Evolutionary conservation across 345 rosid species (phyloP), one percentile per base, ranked within the genome.

Genomic region (Lenwebbia sp.): DNA sequence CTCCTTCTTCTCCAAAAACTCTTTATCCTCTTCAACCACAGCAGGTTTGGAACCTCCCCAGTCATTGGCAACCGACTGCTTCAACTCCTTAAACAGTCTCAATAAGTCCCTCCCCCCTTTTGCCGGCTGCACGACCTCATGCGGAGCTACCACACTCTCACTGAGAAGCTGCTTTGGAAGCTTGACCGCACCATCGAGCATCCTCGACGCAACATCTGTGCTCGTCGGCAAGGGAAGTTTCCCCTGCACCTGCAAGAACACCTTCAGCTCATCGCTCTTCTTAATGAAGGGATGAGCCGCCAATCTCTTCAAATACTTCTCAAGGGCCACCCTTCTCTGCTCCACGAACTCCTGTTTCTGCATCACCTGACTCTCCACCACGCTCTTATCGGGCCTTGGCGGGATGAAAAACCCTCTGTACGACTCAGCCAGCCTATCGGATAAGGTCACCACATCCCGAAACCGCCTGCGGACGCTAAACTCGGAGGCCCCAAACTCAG

Each of bases 271-370:
- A 55, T 98, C 99, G 84, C 99, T 98, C 88, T 86, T 92, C 90
- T 91, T 90, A 50, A 98, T 94, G 54, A 98, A 89, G 4, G 97
- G 98, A 86, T 98, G 99, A 6, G 87, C 90, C 26, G 88, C 93
- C 19, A 98, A 92, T 89, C 95, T 91, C 54, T 93, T 91, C 92
- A 98, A 84, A 86, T 95, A 96, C 86, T 93, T 98, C 96, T 96
- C 99, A 88, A 98, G 90, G 3, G 96, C 94, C 85, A 98, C 90
- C 88, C 98, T 91, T 89, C 98, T 92, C 92, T 96, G 98, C 92
- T 98, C 99, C 50, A 98, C 97, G 30, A 97, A 97, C 82, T 96
- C 98, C 93, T 95, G 98, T 88, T 95, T 97, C 70, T 97, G 99
- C 99, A 98, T 98, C 81, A 98, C 96, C 89, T 98, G 98, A 52